Conservation (phyloP, 371 early-diverging fungal species). For the Actinomortierella ambigua region DNA sequence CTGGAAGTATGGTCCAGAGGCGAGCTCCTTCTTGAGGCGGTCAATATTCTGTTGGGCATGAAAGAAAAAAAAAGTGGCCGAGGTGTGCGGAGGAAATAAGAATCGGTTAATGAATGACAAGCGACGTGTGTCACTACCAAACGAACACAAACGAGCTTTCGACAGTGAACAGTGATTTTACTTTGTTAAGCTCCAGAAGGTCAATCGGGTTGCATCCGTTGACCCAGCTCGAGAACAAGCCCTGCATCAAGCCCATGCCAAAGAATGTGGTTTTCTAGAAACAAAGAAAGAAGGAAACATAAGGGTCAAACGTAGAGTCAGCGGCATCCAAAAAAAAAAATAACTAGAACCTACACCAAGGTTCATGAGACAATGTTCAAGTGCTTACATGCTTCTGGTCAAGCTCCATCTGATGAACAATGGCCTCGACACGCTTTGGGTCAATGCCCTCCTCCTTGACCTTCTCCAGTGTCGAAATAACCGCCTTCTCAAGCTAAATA, state of each 20-base stretch:
- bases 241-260: slow-evolving; percentile 84
- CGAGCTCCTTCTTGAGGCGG: slow-evolving; percentile 69
- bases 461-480: slow-evolving; percentile 69
- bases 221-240: slow-evolving; percentile 82
- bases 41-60: slow-evolving; percentile 67
- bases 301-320: not conserved
- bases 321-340: no score
- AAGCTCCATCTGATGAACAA: slow-evolving; percentile 89
- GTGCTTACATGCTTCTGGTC: slow-evolving; percentile 81
- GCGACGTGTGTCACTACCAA: no score
- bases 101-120: not conserved
- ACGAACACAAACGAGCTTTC: no score
- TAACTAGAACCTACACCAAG: not conserved
- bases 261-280: slow-evolving; percentile 84
- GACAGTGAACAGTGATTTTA: no score
- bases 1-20: slow-evolving; percentile 72
- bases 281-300: not conserved
- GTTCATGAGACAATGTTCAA: not conserved
- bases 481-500: slow-evolving; percentile 67
- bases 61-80: slow-evolving; percentile 4
- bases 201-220: slow-evolving; percentile 89
- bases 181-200: slow-evolving; percentile 79
- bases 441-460: slow-evolving; percentile 80
- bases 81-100: not conserved
- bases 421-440: slow-evolving; percentile 80